Evolutionary conservation across 305 asterid genomes (phyloP).

Genomic region (Fraxinus floribunda): DNA sequence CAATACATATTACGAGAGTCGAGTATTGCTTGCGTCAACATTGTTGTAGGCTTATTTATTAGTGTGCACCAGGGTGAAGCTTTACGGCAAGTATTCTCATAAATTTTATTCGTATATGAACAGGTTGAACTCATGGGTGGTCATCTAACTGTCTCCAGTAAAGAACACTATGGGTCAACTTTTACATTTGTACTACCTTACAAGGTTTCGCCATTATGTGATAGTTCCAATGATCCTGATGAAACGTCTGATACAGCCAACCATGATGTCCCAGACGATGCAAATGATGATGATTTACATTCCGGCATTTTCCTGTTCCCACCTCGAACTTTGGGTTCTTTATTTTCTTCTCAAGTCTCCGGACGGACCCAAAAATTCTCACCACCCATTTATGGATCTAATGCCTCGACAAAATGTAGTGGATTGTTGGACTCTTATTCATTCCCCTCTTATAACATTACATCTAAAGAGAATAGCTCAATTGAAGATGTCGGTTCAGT

Average conservation of each 20-base stretch:
- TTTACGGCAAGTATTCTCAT: neutral
- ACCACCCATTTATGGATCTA: conserved; percentile 34
- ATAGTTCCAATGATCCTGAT: conserved; percentile 70
- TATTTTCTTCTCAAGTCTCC: conserved; percentile 49
- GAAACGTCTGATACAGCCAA: conserved; percentile 57
- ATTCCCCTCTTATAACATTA: conserved; percentile 39
- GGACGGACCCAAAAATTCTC: conserved; percentile 42
- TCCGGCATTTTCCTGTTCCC: conserved; percentile 69
- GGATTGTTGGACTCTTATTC: conserved; percentile 41
- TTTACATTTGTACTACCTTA: conserved; percentile 79
- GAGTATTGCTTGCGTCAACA: neutral
- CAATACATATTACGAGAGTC: neutral
- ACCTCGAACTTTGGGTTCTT: conserved; percentile 72
- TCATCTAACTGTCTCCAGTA: conserved; percentile 67
- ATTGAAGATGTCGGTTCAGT: conserved; percentile 43
- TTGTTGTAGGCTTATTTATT: neutral
- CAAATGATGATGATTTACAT: conserved; percentile 55
- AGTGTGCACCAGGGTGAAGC: neutral
- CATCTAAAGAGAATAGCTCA: conserved; percentile 39
- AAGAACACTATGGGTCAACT: conserved; percentile 73
- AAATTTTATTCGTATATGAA: conserved; percentile 4
- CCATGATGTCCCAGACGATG: conserved; percentile 45
- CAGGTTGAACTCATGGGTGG: conserved; percentile 99
- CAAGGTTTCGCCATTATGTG: conserved; percentile 59
- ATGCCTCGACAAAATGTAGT: conserved; percentile 23